Evolutionary conservation across 2,329 filamentous ascomycete genomes (phyloP), one percentile per base, ranked within the genome.

Genomic region (Aspergillus ruber): DNA sequence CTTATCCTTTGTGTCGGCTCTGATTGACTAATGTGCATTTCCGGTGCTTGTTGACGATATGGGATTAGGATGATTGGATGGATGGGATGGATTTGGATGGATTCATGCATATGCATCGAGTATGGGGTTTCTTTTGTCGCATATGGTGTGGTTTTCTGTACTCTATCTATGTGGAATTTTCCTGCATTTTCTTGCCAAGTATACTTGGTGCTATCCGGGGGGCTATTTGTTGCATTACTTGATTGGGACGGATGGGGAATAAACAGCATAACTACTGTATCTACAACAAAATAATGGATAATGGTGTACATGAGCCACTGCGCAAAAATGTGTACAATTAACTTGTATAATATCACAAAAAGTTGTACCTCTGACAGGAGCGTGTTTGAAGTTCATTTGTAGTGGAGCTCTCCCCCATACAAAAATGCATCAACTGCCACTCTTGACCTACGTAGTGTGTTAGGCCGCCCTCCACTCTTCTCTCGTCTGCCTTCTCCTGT

Each of bases 381-480:
- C 9, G 25, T 29, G 25, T 29, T 29, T 12, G 25, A 29, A 10
- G 25, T 29, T 29, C 25, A 29, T 29, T 29, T 29, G 25, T 29
- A 29, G 25, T 29, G 25, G 25, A 29, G 40, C 21, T 21, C 40
- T 52, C 49, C 52, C 47, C 54, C 56, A 53, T 53, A 13, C 20
- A 54, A 53, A 50, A 49, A 46, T 47, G 47, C 52, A 47, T 52
- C 46, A 48, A n/a, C 42, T 49, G 48, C 42, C 40, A 44, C 50
- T 44, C 47, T 49, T 50, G 44, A 56, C 54, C 54, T 54, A 50
- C 53, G 54, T 41, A 44, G 44, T 49, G 47, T 46, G 50, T 46
- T 46, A 44, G 50, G 25, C 25, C 25, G 25, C 25, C 25, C 25
- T 29, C 25, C 25, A 29, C 25, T 29, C 25, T 29, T 10, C 25